Evolutionary conservation across 2,329 filamentous ascomycete species (phyloP), one percentile per base, ranked within the genome.

Genomic region (Xylaria arbuscula): DNA sequence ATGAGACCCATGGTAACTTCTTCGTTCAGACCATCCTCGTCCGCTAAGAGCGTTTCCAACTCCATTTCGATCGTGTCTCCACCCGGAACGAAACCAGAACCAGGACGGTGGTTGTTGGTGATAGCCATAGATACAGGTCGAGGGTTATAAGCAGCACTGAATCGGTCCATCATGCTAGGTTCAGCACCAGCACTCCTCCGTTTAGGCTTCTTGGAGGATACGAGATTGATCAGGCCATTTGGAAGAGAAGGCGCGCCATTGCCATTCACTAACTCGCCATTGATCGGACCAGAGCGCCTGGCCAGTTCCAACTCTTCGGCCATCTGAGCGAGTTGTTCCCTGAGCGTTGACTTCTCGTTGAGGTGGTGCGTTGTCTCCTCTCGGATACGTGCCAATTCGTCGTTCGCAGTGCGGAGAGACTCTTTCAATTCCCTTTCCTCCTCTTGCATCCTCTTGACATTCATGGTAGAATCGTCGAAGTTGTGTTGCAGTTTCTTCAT

Each of bases 1-100:
- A 99, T 98, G 69, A 99, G 86, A 70, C 96, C 96, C 87, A 98
- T 92, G 0, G 94, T 96, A 59, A 99, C 94, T 83, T 99, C 96
- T 75, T 98, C 94, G 76, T 99, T 98, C 72, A 99, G 86, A 69
- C 92, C 93, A 75, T 98, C 94, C 81, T 99, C 96, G 77, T 98
- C 95, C 53, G 94, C 94, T 72, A 99, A 89, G 63, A 99, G 88
- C 72, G 92, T 92, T 83, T 98, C 95, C 67, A 99, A 88, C 83
- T 99, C 97, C 80, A 94, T 89, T 83, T 99, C 96, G 75, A 98
- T 93, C 76, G 93, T 97, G 79, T 99, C 96, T 67, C 92, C 85
- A 67, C 91, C 90, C 64, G 93, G 92, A 68, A 92, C 89, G 78
- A 96, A 96, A 3, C 91, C 91, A 47, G 92, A 89, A 63, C 91